A percentile compares a stretch with the other conserved stretches of the same genome.
Evolutionary conservation across 805 yeast species (phyloP).

Genomic region (Pichia manshurica): DNA sequence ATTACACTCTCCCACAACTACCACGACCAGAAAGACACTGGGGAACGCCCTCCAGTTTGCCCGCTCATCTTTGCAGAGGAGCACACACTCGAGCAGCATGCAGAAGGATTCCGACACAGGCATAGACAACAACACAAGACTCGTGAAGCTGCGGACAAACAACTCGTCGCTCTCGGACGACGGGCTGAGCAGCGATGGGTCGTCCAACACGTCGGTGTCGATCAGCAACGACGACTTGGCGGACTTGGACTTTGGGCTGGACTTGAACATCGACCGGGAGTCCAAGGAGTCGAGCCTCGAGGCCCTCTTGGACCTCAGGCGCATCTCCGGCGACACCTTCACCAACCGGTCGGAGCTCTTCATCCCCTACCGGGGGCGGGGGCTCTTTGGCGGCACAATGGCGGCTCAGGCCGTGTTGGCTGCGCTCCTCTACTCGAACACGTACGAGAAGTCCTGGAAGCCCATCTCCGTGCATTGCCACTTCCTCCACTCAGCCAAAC

Average conservation of each 20-base stretch:
- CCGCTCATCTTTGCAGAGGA: no score
- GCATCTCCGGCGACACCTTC: conserved; percentile 20
- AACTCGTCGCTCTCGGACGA: conserved; percentile 3
- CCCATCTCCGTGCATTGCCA: conserved; percentile 62
- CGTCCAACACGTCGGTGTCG: conserved; percentile 10
- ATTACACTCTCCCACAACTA: no score
- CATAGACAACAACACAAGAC: no score
- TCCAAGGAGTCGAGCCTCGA: no score
- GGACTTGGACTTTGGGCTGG: background rate
- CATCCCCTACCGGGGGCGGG: conserved; percentile 52
- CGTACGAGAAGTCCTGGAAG: conserved; percentile 30
- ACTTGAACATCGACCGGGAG: no score
- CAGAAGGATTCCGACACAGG: no score
- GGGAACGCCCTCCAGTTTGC: no score
- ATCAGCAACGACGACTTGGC: conserved; percentile 1
- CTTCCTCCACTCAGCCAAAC: conserved; percentile 52
- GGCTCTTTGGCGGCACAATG: conserved; percentile 66
- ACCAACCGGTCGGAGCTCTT: conserved; percentile 24
- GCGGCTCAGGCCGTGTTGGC: conserved; percentile 63
- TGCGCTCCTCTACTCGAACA: conserved; percentile 46
- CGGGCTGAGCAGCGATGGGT: background rate
- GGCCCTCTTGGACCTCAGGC: conserved; percentile 20
- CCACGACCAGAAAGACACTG: no score
- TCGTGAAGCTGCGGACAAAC: background rate
- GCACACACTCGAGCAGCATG: no score